A percentile compares a stretch with the other conserved stretches of the same genome.
phyloP scores from a whole-genome alignment of 2,329 filamentous ascomycete genomes.

The Xylariaceae sp. region DNA sequence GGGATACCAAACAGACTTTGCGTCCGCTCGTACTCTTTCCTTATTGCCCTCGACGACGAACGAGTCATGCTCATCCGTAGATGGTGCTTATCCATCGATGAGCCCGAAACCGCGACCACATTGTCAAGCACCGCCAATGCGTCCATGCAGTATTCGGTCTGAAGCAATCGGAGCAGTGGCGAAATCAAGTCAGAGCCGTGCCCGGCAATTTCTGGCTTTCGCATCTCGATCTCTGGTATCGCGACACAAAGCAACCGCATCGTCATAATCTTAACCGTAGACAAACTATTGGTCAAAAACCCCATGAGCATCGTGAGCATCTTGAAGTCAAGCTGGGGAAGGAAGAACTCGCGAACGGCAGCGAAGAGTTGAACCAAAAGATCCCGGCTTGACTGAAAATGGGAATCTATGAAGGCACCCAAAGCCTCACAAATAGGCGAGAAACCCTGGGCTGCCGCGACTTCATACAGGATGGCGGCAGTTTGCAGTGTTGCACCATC shows the following conservation, averaged over 20 bases:
- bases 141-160: slow-evolving; percentile 90
- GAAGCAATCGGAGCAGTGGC: slow-evolving; percentile 77
- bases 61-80: slow-evolving; percentile 97
- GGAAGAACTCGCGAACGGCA: slow-evolving; percentile 69
- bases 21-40: slow-evolving; percentile 90
- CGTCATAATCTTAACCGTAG: slow-evolving; percentile 87
- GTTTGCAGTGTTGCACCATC: slow-evolving; percentile 51
- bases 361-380: slow-evolving; percentile 68
- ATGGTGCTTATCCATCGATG: slow-evolving; percentile 88
- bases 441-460: slow-evolving; percentile 66
- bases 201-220: slow-evolving; percentile 77
- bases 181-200: slow-evolving; percentile 95
- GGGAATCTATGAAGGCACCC: slow-evolving; percentile 59
- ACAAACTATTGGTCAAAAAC: slow-evolving; percentile 76
- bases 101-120: slow-evolving; percentile 89
- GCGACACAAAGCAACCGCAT: slow-evolving; percentile 83
- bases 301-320: slow-evolving; percentile 88
- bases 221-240: slow-evolving; percentile 88
- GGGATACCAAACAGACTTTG: slow-evolving; percentile 95
- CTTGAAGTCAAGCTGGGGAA: slow-evolving; percentile 74
- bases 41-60: slow-evolving; percentile 72
- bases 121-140: slow-evolving; percentile 87
- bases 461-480: slow-evolving; percentile 61
- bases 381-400: slow-evolving; percentile 62
- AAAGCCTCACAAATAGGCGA: slow-evolving; percentile 61